Percentiles rank a stretch among this genome's conserved stretches.
These are phyloP conservation scores for Crithidia bombi DNA, from an alignment of 208 protist genomes.

Conservation along the genomic window DNA sequence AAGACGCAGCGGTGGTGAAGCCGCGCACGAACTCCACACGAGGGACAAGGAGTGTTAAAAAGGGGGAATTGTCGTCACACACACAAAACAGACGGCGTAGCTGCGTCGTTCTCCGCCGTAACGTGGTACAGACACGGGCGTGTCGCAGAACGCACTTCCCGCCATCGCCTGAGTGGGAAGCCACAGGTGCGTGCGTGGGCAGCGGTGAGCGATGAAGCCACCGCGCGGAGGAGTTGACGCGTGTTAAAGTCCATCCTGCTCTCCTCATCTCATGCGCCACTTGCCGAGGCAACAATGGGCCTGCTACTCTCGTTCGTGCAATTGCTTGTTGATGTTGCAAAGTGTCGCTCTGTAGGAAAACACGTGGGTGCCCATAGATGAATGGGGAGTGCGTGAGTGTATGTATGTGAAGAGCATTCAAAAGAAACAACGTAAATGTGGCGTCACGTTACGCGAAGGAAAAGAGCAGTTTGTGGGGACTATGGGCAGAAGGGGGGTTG, in stretches of 20 bases:
- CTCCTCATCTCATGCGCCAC: conserved; percentile 9
- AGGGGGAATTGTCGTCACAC: not conserved
- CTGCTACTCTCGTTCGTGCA: no score
- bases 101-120: not conserved
- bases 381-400: no score
- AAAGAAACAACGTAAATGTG: no score
- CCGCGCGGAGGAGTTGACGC: not conserved
- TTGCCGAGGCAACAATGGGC: not conserved
- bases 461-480: no score
- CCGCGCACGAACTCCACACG: not conserved
- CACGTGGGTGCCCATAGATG: no score
- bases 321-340: no score
- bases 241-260: not conserved
- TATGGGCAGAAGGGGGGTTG: no score
- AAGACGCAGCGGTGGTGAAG: not conserved
- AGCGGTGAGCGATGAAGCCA: not conserved
- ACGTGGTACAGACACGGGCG: not conserved
- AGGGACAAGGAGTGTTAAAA: not conserved
- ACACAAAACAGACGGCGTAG: not conserved
- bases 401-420: no score
- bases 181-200: not conserved
- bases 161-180: not conserved
- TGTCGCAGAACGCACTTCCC: not conserved
- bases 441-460: no score
- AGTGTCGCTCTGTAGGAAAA: no score